Conservation (phyloP, 148 eudicot genomes). For the Pouteria glomerata region DNA sequence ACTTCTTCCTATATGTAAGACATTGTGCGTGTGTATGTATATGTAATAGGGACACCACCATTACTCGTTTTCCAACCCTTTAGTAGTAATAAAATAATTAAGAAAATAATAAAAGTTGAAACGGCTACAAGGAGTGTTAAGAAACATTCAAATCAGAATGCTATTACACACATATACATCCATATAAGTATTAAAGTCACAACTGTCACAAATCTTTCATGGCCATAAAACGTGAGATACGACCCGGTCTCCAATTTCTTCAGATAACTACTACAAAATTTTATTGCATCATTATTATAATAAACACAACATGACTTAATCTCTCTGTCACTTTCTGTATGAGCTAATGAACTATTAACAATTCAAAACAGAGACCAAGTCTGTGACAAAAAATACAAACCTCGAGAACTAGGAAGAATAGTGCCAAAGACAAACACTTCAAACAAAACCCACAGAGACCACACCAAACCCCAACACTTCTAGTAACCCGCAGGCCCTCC, state of each 20-base stretch:
- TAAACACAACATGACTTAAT: too few relatives aligned
- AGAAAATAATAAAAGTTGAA: not conserved
- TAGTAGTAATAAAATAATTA: not conserved
- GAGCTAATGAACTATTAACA: not conserved
- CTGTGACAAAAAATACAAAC: not conserved
- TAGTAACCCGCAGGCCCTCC: not conserved
- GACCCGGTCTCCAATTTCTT: constrained; percentile 7
- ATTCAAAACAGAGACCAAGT: constrained; percentile 5
- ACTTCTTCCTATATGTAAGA: not conserved
- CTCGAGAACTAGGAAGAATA: constrained; percentile 6
- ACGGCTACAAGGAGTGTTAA: not conserved
- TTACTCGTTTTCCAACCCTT: not conserved
- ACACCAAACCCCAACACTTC: not conserved
- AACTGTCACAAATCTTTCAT: constrained; percentile 2
- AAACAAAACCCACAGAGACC: not conserved
- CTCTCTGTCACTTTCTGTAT: not conserved
- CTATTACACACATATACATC: not conserved
- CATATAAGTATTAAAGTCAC: not conserved
- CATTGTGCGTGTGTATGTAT: not conserved
- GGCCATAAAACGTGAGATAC: not conserved
- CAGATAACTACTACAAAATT: not conserved
- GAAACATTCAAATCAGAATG: constrained; percentile 7
- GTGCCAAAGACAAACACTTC: not conserved
- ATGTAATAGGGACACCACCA: not conserved
- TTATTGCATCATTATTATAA: not conserved